phyloP scores from a whole-genome alignment of 495 filamentous ascomycete species.

The Daldinia childiae region DNA sequence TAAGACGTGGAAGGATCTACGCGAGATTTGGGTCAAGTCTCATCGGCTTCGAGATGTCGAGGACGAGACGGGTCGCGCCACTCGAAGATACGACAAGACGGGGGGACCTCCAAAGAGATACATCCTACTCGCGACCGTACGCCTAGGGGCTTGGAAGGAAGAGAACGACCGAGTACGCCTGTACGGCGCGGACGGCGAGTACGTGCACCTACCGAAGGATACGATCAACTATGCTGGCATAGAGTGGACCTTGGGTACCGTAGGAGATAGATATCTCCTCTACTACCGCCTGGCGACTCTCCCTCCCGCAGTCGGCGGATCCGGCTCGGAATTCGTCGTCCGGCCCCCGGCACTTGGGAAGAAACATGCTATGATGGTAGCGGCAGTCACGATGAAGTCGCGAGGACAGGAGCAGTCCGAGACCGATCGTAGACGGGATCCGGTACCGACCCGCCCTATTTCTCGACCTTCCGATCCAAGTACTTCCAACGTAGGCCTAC shows the following conservation, averaged over 20 bases:
- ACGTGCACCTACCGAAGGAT: neutral
- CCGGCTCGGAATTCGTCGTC: neutral
- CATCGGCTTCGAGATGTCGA: too few relatives aligned
- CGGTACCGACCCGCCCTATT: too few relatives aligned
- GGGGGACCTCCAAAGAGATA: neutral
- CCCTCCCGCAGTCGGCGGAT: neutral
- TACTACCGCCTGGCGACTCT: neutral
- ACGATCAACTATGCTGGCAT: neutral
- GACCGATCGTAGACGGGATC: too few relatives aligned
- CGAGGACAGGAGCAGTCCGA: too few relatives aligned
- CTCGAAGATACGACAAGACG: neutral
- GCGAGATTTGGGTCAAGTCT: neutral
- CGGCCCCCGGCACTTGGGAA: too few relatives aligned
- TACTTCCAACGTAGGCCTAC: too few relatives aligned
- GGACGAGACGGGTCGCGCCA: too few relatives aligned
- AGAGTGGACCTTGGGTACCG: neutral
- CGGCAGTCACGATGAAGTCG: too few relatives aligned
- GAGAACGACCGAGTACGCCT: neutral
- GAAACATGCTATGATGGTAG: too few relatives aligned
- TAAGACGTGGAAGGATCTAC: neutral
- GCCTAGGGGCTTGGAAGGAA: neutral
- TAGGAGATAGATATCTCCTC: neutral
- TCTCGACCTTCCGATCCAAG: too few relatives aligned
- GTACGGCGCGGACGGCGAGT: neutral
- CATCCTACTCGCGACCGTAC: neutral